Percentiles rank a stretch among this genome's conserved stretches.
These are phyloP conservation scores for Saturnispora sekii DNA, from an alignment of 805 yeast genomes.

Conservation along the genomic window DNA sequence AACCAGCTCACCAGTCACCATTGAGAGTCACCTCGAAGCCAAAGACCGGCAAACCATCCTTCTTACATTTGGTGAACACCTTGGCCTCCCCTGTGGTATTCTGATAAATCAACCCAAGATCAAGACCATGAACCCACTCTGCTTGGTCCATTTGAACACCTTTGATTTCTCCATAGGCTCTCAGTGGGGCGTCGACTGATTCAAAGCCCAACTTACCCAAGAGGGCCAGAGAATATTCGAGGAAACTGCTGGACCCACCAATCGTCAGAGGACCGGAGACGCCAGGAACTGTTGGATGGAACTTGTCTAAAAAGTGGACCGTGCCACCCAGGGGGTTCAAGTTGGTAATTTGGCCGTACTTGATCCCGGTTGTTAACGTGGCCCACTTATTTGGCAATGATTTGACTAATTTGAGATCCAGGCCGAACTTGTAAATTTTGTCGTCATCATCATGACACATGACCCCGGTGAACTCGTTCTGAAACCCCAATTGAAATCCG, in stretches of 20 bases:
- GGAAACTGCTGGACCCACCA: conserved; percentile 5
- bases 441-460: conserved; percentile 15
- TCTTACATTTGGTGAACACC: conserved; percentile 8
- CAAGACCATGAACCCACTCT: conserved; percentile 8
- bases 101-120: conserved; percentile 12
- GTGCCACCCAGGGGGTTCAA: conserved; percentile 17
- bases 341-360: conserved; percentile 48
- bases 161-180: conserved; percentile 9
- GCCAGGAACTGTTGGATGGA: conserved; percentile 44
- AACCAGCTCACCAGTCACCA: conserved; percentile 10
- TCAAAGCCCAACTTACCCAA: conserved; percentile 7
- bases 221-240: conserved; percentile 4
- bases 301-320: conserved; percentile 66
- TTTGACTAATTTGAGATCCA: conserved; percentile 25
- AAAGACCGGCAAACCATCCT: conserved; percentile 4
- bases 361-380: conserved; percentile 40
- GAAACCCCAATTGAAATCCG: conserved; percentile 34
- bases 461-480: conserved; percentile 36
- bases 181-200: conserved; percentile 9
- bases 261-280: conserved; percentile 13
- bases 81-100: conserved; percentile 8
- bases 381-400: conserved; percentile 36
- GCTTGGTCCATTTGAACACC: conserved; percentile 7
- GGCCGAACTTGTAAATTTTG: conserved; percentile 30
- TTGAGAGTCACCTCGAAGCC: conserved; percentile 14